phyloP scores from a whole-genome alignment of 441 rosid species.

The Mallotus repandus region DNA sequence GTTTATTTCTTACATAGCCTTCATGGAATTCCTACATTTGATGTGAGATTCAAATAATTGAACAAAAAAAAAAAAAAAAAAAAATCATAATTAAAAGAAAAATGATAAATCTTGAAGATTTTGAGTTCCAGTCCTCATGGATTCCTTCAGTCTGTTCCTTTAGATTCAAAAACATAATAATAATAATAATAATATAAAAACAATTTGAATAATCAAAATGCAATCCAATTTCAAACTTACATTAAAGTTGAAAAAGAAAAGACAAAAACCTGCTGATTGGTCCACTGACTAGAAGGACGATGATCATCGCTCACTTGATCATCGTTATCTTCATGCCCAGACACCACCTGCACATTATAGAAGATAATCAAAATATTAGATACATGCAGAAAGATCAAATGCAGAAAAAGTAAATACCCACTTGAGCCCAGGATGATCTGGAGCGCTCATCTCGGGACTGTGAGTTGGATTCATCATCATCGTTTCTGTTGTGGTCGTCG shows the following conservation, averaged over 20 bases:
- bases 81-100: not conserved
- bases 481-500: slow-evolving; percentile 28
- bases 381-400: not conserved
- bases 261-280: slow-evolving; percentile 35
- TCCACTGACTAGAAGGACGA: slow-evolving; percentile 23
- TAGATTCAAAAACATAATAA: not conserved
- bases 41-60: not conserved
- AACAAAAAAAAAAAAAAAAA: too few relatives aligned
- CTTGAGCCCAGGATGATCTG: slow-evolving; percentile 86
- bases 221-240: not conserved
- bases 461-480: slow-evolving; percentile 14
- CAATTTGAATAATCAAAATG: not conserved
- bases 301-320: slow-evolving; percentile 16
- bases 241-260: not conserved
- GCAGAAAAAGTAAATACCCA: slow-evolving; percentile 12
- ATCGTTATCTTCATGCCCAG: slow-evolving; percentile 40
- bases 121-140: slow-evolving; percentile 32
- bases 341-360: slow-evolving; percentile 48
- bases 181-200: not conserved
- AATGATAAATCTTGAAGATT: slow-evolving; percentile 28
- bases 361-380: not conserved
- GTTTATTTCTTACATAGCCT: slow-evolving; percentile 32
- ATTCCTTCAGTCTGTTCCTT: slow-evolving; percentile 28
- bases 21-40: slow-evolving; percentile 31
- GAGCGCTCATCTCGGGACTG: slow-evolving; percentile 47